phyloP scores from a whole-genome alignment of 129 eudicot species.

The Daucus carota region DNA sequence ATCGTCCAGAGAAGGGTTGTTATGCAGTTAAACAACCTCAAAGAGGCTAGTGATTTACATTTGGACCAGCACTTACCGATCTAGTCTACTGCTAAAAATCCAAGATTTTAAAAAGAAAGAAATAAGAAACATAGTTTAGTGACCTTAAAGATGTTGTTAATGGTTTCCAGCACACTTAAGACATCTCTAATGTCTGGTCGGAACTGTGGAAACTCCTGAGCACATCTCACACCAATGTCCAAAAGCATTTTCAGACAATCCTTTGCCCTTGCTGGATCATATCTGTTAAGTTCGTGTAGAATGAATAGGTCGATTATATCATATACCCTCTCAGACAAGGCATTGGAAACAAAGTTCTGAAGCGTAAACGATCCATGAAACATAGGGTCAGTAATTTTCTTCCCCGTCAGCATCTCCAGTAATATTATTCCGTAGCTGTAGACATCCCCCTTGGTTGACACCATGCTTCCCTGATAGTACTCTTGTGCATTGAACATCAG shows the following conservation, averaged over 20 bases:
- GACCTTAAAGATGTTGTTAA: neutral
- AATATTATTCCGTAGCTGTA: conserved; percentile 5
- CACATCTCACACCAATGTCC: neutral
- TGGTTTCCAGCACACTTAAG: neutral
- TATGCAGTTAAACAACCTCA: neutral
- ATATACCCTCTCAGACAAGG: neutral
- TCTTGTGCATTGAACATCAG: neutral
- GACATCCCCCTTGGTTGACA: conserved; percentile 7
- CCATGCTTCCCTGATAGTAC: neutral
- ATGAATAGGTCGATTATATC: neutral
- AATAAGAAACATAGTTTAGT: neutral
- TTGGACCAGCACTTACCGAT: neutral
- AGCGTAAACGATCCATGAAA: neutral
- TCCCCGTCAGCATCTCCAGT: conserved; percentile 8
- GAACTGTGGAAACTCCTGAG: neutral
- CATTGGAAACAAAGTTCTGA: conserved; percentile 2
- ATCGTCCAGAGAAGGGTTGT: neutral
- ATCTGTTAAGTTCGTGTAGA: neutral
- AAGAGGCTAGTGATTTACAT: neutral
- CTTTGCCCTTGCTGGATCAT: neutral
- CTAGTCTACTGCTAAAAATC: neutral
- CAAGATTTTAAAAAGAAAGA: neutral
- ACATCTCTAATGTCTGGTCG: conserved; percentile 4
- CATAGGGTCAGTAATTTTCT: neutral
- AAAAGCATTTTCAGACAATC: neutral